Evolutionary conservation across 257 asterid species (phyloP).

Genomic region (Eustoma russellianum): DNA sequence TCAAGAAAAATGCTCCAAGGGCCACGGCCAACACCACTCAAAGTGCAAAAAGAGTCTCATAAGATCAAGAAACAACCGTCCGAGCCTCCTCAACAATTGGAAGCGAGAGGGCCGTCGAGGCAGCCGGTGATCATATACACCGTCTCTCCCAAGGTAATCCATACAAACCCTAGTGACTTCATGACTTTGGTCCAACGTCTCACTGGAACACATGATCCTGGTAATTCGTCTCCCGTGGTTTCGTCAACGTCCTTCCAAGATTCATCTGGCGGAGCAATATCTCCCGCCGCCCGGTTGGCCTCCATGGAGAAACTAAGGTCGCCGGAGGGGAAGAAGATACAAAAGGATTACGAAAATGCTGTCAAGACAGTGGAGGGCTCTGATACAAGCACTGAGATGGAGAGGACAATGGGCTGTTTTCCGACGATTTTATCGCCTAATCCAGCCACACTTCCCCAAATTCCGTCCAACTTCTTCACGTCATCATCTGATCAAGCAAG

Average conservation of each 20-base stretch:
- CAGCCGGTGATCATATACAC: conserved; percentile 90
- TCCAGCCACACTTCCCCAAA: conserved; percentile 70
- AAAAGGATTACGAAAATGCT: conserved; percentile 7
- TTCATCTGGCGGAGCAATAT: conserved; percentile 39
- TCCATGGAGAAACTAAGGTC: conserved; percentile 52
- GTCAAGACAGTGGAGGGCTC: conserved; percentile 24
- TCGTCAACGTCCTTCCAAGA: conserved; percentile 15
- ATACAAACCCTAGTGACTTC: conserved; percentile 97
- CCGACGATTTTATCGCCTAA: conserved; percentile 80
- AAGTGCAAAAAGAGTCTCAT: conserved; percentile 68
- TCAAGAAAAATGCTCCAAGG: conserved; percentile 75
- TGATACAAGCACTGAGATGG: conserved; percentile 25
- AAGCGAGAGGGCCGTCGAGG: conserved; percentile 39
- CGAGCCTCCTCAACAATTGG: conserved; percentile 17
- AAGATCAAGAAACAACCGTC: conserved; percentile 73
- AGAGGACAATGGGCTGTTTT: conserved; percentile 29
- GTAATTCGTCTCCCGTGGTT: conserved; percentile 7
- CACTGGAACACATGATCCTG: conserved; percentile 44
- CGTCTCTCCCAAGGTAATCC: conserved; percentile 83
- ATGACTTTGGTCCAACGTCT: conserved; percentile 85
- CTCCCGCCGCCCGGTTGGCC: conserved; percentile 87
- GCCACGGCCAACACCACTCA: conserved; percentile 78
- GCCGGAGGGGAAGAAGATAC: conserved; percentile 17
- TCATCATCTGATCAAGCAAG: conserved; percentile 47
- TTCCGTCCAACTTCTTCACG: conserved; percentile 59